A percentile compares a stretch with the other conserved stretches of the same genome.
phyloP scores from a whole-genome alignment of 306 rosid genomes.

The Biancaea sappan region DNA sequence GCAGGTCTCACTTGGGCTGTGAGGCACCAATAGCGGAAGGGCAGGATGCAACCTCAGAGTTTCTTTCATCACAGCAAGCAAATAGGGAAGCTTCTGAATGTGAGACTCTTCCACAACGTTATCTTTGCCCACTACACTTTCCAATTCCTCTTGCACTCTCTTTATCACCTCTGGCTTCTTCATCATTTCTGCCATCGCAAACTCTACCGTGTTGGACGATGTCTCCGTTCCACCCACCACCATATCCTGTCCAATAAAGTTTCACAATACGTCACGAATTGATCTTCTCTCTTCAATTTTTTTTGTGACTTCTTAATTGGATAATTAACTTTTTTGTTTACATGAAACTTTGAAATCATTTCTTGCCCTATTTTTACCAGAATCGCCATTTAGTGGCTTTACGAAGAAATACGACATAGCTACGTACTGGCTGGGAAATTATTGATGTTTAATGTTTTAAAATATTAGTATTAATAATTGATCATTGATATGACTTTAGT shows the following conservation, averaged over 20 bases:
- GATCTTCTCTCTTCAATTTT: background rate
- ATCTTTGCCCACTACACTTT: constrained; percentile 49
- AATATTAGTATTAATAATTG: too few relatives aligned
- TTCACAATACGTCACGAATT: background rate
- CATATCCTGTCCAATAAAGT: constrained; percentile 58
- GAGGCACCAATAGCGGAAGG: constrained; percentile 64
- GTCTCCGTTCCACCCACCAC: constrained; percentile 73
- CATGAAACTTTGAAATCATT: too few relatives aligned
- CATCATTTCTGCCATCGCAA: constrained; percentile 64
- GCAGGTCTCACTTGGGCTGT: constrained; percentile 54
- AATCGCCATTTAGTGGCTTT: too few relatives aligned
- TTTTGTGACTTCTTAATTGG: background rate
- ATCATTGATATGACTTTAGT: too few relatives aligned
- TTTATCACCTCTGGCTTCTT: constrained; percentile 45
- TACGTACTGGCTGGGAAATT: too few relatives aligned
- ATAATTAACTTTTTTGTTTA: too few relatives aligned
- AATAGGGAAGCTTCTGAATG: constrained; percentile 48
- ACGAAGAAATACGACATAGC: too few relatives aligned
- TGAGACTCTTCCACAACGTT: constrained; percentile 65
- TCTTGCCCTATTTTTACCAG: too few relatives aligned
- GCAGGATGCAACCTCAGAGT: constrained; percentile 60
- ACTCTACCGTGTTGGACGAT: constrained; percentile 67
- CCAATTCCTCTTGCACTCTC: constrained; percentile 57
- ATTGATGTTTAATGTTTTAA: too few relatives aligned
- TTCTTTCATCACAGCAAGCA: constrained; percentile 73